Evolutionary conservation across 139 green algal species (phyloP).

Genomic region (Tetraselmis striata): DNA sequence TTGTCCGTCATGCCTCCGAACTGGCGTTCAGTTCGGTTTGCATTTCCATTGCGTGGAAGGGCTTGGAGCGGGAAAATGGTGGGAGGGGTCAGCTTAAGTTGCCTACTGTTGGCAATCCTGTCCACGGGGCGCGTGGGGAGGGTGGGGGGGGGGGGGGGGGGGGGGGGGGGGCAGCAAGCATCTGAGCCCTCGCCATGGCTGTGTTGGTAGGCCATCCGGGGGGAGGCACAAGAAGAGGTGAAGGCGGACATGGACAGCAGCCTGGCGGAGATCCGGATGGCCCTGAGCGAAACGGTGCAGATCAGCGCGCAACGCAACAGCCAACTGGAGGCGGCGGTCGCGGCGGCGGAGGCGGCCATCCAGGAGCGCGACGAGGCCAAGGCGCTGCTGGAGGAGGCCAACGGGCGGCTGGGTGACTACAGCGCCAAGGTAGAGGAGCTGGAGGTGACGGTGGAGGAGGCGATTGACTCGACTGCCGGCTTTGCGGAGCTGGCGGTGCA

Average conservation of each 20-base stretch:
- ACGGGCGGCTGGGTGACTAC: background rate
- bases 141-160: too few species aligned
- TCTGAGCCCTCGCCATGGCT: background rate
- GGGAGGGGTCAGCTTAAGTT: too few species aligned
- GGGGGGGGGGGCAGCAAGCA: too few species aligned
- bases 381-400: background rate
- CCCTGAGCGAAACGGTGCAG: background rate
- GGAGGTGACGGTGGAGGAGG: background rate
- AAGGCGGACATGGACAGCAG: background rate
- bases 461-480: background rate
- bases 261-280: background rate
- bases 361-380: background rate
- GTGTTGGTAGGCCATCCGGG: background rate
- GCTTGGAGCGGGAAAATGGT: too few species aligned
- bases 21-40: too few species aligned
- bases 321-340: background rate
- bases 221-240: background rate
- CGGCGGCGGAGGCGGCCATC: background rate
- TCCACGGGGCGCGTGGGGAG: too few species aligned
- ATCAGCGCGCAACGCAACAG: background rate
- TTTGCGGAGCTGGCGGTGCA: background rate
- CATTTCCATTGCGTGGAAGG: too few species aligned
- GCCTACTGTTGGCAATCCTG: too few species aligned
- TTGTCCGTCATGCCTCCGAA: too few species aligned
- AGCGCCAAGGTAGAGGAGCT: background rate